Percentiles rank a stretch among this genome's conserved stretches.
These are phyloP conservation scores for Schizochytrium sp. DNA, from an alignment of 108 stramenopile species.

Conservation along the genomic window DNA sequence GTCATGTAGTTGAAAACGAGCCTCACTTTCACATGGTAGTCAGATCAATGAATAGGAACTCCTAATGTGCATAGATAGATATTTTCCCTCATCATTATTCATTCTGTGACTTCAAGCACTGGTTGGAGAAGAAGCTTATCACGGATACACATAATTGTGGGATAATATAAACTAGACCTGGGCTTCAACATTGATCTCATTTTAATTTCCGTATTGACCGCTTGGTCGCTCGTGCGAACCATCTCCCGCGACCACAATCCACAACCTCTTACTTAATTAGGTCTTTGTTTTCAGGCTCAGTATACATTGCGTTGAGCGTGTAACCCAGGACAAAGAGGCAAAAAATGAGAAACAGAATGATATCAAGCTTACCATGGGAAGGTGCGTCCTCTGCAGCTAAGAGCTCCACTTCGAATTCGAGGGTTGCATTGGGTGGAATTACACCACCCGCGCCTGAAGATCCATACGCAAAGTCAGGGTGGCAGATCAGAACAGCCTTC, in stretches of 20 bases:
- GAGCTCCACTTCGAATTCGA: constrained; percentile 84
- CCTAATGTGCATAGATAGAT: too few species aligned
- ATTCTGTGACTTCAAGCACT: too few species aligned
- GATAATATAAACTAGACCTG: too few species aligned
- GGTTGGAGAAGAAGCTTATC: too few species aligned
- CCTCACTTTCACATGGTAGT: too few species aligned
- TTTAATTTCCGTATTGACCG: too few species aligned
- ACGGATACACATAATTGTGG: too few species aligned
- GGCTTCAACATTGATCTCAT: too few species aligned
- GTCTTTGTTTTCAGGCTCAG: too few species aligned
- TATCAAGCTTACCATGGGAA: not conserved
- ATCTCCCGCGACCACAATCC: not conserved
- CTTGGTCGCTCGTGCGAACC: not conserved
- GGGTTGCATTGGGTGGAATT: constrained; percentile 82
- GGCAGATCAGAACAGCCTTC: constrained; percentile 78
- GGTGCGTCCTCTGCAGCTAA: constrained; percentile 60
- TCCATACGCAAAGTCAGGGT: constrained; percentile 84
- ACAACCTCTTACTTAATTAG: not conserved
- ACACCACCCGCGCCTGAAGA: constrained; percentile 75
- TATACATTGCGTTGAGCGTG: not conserved
- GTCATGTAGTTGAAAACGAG: too few species aligned
- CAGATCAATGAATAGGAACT: too few species aligned
- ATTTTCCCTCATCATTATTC: too few species aligned
- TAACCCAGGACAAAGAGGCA: not conserved
- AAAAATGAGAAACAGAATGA: not conserved